Percentiles rank a stretch among this genome's conserved stretches.
phyloP scores from a whole-genome alignment of 2,329 filamentous ascomycete genomes.

The Aquanectria penicillioides region DNA sequence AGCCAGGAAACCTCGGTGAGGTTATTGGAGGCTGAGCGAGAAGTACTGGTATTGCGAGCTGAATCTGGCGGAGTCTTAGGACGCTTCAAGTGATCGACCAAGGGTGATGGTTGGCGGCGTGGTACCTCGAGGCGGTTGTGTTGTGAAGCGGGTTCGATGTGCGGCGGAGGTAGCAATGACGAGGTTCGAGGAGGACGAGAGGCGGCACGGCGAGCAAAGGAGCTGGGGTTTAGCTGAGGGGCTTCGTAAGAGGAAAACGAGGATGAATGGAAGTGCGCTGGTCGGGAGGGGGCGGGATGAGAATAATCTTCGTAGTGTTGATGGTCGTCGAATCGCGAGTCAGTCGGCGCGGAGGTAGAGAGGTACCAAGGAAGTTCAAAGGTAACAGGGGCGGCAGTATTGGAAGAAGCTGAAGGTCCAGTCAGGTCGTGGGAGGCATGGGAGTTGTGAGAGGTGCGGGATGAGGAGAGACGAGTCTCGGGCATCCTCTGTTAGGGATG shows the following conservation, averaged over 20 bases:
- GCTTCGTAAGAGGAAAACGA: slow-evolving; percentile 20
- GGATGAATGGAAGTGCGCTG: slow-evolving; percentile 25
- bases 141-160: slow-evolving; percentile 40
- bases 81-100: slow-evolving; percentile 21
- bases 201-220: slow-evolving; percentile 43
- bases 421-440: slow-evolving; percentile 30
- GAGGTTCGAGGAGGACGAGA: slow-evolving; percentile 53
- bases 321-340: slow-evolving; percentile 34
- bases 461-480: slow-evolving; percentile 36
- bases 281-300: slow-evolving; percentile 32
- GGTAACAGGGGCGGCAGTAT: slow-evolving; percentile 35
- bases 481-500: slow-evolving; percentile 39
- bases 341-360: slow-evolving; percentile 30
- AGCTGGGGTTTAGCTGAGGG: slow-evolving; percentile 28
- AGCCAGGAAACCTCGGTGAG: slow-evolving; percentile 56
- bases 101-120: slow-evolving; percentile 33
- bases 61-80: slow-evolving; percentile 30
- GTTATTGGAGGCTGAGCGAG: slow-evolving; percentile 46
- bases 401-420: slow-evolving; percentile 32
- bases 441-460: slow-evolving; percentile 11
- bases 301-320: slow-evolving; percentile 9
- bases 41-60: slow-evolving; percentile 17
- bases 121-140: slow-evolving; percentile 26
- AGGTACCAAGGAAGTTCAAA: slow-evolving; percentile 35
- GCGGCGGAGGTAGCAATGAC: slow-evolving; percentile 55